Base-by-base conservation (phyloP, 306 rosid species). In the Dalbergia cultrata region DNA sequence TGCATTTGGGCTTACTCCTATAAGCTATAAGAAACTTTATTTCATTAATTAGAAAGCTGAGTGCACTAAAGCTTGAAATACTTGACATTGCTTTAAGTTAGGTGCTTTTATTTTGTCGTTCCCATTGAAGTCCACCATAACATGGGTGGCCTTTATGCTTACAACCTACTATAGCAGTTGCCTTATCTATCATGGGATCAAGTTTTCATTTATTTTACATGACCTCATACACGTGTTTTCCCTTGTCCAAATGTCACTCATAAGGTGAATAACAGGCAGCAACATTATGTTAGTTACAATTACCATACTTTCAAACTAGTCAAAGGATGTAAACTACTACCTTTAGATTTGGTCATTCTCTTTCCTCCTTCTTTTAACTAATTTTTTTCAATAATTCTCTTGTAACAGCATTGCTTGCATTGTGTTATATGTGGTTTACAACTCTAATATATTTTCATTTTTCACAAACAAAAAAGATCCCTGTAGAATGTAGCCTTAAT, bases 241-340 rank as follows among this genome's bases (percentile, higher is more conserved):
- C 26, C 57, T 61, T 70, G 57, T 49, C 56, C 54, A 35, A 60
- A 47, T 60, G 43, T 49, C 65, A 59, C 61, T 58, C 35, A 10
- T 60, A 69, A 58, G 45, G 59, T 45, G 61, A 33, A 39, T 13
- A 9, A 43, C 9, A 43, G 10, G 47, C 47, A 17, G 18, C 21
- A 19, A 14, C 13, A 33, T 58, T 69, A 47, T 50, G n/a, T n/a
- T 26, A 71, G 21, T 70, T 61, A 21, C 21, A 61, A 62, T 80
- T 62, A 50, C 19, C 13, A 14, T 14, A 49, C 56, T 74, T 81
- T 80, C 77, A 58, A 69, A 79, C 33, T 61, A 34, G 67, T 80
- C 35, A 62, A 22, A 31, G 62, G 74, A 70, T 18, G 5, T 53
- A 64, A 53, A 69, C 52, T 53, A 63, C 60, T 74, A 54, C 47